phyloP scores from a whole-genome alignment of 225 moss, liverwort and hornwort species.

The Ulota crispa region DNA sequence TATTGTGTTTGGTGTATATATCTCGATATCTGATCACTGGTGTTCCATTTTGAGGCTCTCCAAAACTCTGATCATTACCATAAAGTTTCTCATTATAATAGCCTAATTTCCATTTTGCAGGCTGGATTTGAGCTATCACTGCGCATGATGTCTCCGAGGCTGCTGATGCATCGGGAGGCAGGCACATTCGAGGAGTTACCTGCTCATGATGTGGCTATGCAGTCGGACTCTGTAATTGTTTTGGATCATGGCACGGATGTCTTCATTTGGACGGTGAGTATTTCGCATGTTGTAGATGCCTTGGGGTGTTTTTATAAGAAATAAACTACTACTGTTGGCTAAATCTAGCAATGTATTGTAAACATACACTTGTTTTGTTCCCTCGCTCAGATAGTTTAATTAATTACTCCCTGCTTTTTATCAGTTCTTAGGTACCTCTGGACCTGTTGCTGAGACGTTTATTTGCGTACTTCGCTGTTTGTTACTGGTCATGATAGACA shows the following conservation, averaged over 20 bases:
- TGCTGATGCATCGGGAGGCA: conserved; percentile 98
- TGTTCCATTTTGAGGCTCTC: not conserved
- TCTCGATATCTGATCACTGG: not conserved
- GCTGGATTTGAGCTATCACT: conserved; percentile 94
- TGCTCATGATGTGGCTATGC: conserved; percentile 92
- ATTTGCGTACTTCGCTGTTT: not conserved
- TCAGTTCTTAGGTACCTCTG: not conserved
- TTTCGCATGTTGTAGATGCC: conserved; percentile 1
- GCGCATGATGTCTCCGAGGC: conserved; percentile 95
- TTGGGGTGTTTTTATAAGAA: not conserved
- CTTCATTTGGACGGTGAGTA: conserved; percentile 90
- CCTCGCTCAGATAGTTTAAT: not conserved
- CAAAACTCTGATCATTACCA: not conserved
- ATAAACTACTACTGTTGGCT: not conserved
- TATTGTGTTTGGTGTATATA: not conserved
- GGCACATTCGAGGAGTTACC: conserved; percentile 99
- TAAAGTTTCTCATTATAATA: not conserved
- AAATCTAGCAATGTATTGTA: not conserved
- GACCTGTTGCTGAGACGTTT: not conserved
- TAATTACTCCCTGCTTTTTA: not conserved
- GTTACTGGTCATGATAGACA: not conserved
- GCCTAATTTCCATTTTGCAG: conserved; percentile 34
- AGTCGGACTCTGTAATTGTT: conserved; percentile 86
- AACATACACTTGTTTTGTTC: not conserved
- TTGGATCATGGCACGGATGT: conserved; percentile 99